Conservation (phyloP, 1,284 basidiomycete species). For the Thecaphora thlaspeos region DNA sequence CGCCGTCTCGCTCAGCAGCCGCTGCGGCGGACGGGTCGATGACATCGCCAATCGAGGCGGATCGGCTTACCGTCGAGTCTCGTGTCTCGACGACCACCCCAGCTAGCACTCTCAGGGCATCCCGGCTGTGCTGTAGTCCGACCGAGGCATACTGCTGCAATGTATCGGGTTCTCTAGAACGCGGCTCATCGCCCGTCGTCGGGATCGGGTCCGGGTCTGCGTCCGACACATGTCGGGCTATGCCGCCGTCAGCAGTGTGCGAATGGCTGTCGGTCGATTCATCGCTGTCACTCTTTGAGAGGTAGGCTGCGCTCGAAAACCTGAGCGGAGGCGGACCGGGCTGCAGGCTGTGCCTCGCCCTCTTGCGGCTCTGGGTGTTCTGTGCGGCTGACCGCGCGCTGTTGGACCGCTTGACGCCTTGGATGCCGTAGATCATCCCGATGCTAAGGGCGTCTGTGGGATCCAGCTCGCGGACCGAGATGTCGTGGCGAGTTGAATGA, state of each 20-base stretch:
- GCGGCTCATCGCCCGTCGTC: too few relatives aligned
- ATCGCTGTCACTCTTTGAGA: background rate
- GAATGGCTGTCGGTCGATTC: background rate
- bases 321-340: background rate
- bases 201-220: slow-evolving; percentile 4
- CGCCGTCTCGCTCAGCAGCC: too few relatives aligned
- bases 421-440: slow-evolving; percentile 34
- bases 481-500: slow-evolving; percentile 31
- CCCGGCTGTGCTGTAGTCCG: slow-evolving; percentile 33
- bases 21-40: background rate
- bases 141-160: slow-evolving; percentile 35
- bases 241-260: too few relatives aligned
- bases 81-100: slow-evolving; percentile 30
- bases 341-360: background rate
- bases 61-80: slow-evolving; percentile 2
- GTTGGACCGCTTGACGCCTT: too few relatives aligned
- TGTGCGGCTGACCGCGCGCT: too few relatives aligned
- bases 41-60: background rate
- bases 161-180: slow-evolving; percentile 4
- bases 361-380: too few relatives aligned
- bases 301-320: background rate
- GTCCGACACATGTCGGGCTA: too few relatives aligned
- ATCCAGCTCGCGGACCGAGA: slow-evolving; percentile 32
- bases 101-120: slow-evolving; percentile 33
- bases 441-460: slow-evolving; percentile 29